Evolutionary conservation across 2,329 filamentous ascomycete species (phyloP).

Genomic region (Cordyceps sp.): DNA sequence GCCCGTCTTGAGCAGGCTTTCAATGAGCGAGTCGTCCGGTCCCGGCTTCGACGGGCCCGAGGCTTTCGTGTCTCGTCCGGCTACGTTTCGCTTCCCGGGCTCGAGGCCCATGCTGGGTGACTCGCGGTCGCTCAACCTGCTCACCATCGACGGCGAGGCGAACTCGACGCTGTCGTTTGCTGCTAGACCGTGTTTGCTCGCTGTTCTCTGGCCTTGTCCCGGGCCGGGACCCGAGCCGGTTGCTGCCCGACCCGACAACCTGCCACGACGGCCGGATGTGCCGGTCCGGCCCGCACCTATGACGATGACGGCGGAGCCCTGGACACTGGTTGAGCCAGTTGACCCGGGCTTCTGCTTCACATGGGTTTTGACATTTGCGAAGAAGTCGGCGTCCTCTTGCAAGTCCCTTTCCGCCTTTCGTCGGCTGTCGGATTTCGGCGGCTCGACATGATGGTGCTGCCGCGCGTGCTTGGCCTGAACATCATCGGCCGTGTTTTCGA

Average conservation of each 20-base stretch:
- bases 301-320: not conserved
- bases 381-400: conserved; percentile 19
- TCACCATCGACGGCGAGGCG: too few relatives aligned
- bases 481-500: conserved; percentile 23
- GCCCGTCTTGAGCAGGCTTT: too few relatives aligned
- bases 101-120: too few relatives aligned
- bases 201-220: too few relatives aligned
- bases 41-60: too few relatives aligned
- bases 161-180: too few relatives aligned
- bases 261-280: not conserved
- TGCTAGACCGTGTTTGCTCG: too few relatives aligned
- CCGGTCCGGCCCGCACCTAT: not conserved
- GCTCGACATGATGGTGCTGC: conserved; percentile 1
- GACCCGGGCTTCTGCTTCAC: not conserved
- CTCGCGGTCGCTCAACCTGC: too few relatives aligned
- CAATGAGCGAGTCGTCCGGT: too few relatives aligned
- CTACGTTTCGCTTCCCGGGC: too few relatives aligned
- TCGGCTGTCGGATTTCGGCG: conserved; percentile 6
- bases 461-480: not conserved
- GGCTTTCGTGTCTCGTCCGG: too few relatives aligned
- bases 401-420: conserved; percentile 15
- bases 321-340: not conserved
- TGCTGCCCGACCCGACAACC: not conserved
- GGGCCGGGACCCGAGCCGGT: not conserved
- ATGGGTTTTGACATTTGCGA: conserved; percentile 6